A percentile compares a stretch with the other conserved stretches of the same genome.
These are phyloP conservation scores for Luffa aegyptiaca DNA, from an alignment of 306 rosid species.

Conservation along the genomic window DNA sequence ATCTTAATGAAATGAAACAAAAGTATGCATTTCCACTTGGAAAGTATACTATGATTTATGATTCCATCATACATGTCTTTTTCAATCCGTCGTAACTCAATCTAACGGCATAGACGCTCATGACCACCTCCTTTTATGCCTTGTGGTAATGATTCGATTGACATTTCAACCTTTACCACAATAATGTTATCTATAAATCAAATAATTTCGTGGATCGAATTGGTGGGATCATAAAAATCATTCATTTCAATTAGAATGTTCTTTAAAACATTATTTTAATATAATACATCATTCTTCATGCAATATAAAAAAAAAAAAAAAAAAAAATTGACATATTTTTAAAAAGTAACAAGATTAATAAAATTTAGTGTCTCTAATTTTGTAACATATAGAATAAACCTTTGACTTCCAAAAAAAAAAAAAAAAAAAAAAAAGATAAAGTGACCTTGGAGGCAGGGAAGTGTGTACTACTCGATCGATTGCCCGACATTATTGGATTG, in stretches of 20 bases:
- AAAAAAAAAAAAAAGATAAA: neutral
- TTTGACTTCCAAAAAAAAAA: neutral
- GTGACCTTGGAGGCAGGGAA: neutral
- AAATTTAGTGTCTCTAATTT: neutral
- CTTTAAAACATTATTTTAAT: neutral
- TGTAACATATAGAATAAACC: neutral
- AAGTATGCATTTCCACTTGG: neutral
- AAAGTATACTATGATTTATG: neutral
- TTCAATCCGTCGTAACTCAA: no score
- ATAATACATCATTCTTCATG: no score
- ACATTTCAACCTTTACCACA: neutral
- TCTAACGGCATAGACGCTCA: neutral
- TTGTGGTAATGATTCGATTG: neutral
- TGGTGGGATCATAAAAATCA: neutral
- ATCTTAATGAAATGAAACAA: neutral
- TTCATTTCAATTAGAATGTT: neutral
- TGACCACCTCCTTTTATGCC: neutral
- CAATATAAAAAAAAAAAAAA: no score
- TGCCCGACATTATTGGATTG: neutral
- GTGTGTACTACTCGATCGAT: neutral
- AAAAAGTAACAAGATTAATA: no score
- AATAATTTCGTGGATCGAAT: neutral
- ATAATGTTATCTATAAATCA: neutral
- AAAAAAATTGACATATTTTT: no score
- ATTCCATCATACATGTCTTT: neutral